Conservation (phyloP, 2,329 filamentous ascomycete genomes). For the Epichloe bromicola region DNA sequence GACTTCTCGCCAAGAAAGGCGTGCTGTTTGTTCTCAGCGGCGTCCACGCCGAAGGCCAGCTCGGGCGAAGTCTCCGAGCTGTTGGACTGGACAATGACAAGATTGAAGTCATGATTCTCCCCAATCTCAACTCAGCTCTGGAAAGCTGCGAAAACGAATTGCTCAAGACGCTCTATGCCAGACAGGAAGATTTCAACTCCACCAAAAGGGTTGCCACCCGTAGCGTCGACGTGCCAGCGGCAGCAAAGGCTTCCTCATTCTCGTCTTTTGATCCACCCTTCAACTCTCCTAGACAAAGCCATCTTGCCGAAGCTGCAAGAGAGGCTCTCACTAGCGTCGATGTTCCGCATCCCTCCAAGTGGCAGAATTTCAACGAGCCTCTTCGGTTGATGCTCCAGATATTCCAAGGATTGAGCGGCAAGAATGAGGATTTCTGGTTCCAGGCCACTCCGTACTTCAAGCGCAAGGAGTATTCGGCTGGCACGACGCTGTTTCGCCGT, state of each 20-base stretch:
- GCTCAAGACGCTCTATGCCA: slow-evolving; percentile 64
- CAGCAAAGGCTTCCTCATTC: slow-evolving; percentile 17
- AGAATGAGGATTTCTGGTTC: slow-evolving; percentile 95
- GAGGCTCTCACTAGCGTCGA: slow-evolving; percentile 59
- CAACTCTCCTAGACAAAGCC: slow-evolving; percentile 68
- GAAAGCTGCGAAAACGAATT: slow-evolving; percentile 94
- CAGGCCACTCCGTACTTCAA: slow-evolving; percentile 63
- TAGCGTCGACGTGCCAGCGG: slow-evolving; percentile 35
- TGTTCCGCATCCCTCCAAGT: slow-evolving; percentile 48
- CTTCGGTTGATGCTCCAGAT: slow-evolving; percentile 85
- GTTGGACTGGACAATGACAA: slow-evolving; percentile 69
- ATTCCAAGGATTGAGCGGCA: slow-evolving; percentile 76
- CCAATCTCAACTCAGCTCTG: slow-evolving; percentile 81
- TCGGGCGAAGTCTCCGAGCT: slow-evolving; percentile 68
- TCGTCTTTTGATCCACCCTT: slow-evolving; percentile 33
- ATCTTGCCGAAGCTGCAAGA: slow-evolving; percentile 66
- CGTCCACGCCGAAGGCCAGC: slow-evolving; percentile 58
- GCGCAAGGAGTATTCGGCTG: slow-evolving; percentile 52
- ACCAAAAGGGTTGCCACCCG: slow-evolving; percentile 28
- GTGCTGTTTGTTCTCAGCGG: slow-evolving; percentile 77
- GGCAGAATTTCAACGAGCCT: slow-evolving; percentile 80
- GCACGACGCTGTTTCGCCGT: slow-evolving; percentile 62
- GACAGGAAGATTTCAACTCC: slow-evolving; percentile 46
- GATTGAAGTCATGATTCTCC: slow-evolving; percentile 66
- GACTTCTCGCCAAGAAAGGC: slow-evolving; percentile 62